Base-by-base conservation (phyloP, 805 yeast genomes). In the Nematodospora valgi region DNA sequence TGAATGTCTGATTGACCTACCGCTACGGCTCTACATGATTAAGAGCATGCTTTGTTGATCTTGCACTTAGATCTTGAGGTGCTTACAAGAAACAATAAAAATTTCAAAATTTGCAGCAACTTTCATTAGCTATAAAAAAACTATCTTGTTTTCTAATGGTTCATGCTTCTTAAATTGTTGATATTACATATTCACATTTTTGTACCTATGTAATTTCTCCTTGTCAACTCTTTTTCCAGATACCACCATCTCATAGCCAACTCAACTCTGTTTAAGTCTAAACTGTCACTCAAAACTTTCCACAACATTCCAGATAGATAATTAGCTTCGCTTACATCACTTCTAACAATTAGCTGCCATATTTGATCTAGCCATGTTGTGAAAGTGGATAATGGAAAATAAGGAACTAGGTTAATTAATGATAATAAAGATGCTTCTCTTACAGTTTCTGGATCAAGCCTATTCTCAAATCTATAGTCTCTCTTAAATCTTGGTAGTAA, bases 211-310 rank as follows among this genome's bases (percentile, higher is more conserved):
- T 27, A 27, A n/a, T 17, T 27, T n/a, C 23, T 17, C 19, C 17
- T 12, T 4, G 45, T 31, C 7, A 40, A 35, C 10, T 23, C 35
- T 26, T 47, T 48, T 15, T 53, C 48, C 16, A 67, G 69, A 50
- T 78, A 80, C 86, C 86, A 80, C 85, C 86, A 80, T 15, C 57
- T 56, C 34, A 74, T 65, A 1, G 76, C 84, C 26, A 75, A 36
- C 27, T 70, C 73, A 4, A 78, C 72, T 43, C 81, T 64, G 43
- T 76, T 77, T 37, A 76, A 58, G 44, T 77, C 82, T 36, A 75
- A 60, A 39, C 74, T 79, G 44, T 76, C 82, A 31, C 81, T 69
- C 3, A 82, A 51, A 18, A 70, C 58, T 26, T 65, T 68, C 82
- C 86, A 80, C 30, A 78, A 47, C 28, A 54, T 52, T 14, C 54